phyloP scores from a whole-genome alignment of 2,329 filamentous ascomycete species.

The Xylariales sp. region DNA sequence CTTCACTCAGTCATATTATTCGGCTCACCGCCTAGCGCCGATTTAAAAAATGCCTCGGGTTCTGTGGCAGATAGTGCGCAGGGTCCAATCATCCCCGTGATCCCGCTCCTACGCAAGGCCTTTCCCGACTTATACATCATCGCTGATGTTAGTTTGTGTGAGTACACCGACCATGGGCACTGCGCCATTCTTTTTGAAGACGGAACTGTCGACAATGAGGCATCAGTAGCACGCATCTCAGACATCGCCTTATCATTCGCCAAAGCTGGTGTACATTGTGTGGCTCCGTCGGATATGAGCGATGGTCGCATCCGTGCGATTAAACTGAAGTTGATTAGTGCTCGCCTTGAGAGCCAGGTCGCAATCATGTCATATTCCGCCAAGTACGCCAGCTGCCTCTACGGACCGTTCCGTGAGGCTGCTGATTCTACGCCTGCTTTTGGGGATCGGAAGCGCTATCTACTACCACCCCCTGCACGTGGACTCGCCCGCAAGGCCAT shows the following conservation, averaged over 20 bases:
- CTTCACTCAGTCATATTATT: conserved; percentile 94
- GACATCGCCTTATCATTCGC: conserved; percentile 97
- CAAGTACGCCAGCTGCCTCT: conserved; percentile 95
- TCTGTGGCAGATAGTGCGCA: conserved; percentile 91
- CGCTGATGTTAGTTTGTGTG: conserved; percentile 94
- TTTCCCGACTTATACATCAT: conserved; percentile 93
- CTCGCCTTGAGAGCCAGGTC: conserved; percentile 88
- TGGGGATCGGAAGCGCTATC: conserved; percentile 95
- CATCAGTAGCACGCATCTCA: conserved; percentile 92
- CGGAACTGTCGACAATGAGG: conserved; percentile 88
- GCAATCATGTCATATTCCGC: conserved; percentile 97
- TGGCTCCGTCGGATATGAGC: conserved; percentile 98
- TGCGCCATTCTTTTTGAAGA: conserved; percentile 95
- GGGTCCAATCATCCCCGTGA: conserved; percentile 88
- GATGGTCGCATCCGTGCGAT: conserved; percentile 96
- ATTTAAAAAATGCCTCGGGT: conserved; percentile 90
- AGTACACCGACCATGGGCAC: conserved; percentile 97
- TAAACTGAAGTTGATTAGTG: conserved; percentile 96
- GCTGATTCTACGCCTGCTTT: conserved; percentile 93
- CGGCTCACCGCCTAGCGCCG: conserved; percentile 84
- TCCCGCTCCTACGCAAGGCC: conserved; percentile 81
- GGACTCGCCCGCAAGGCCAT: conserved; percentile 95
- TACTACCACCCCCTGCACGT: conserved; percentile 89
- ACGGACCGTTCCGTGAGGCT: conserved; percentile 96
- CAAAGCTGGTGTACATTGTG: conserved; percentile 93